Conservation (phyloP, 2,329 filamentous ascomycete genomes). For the Acrodontium crateriforme region DNA sequence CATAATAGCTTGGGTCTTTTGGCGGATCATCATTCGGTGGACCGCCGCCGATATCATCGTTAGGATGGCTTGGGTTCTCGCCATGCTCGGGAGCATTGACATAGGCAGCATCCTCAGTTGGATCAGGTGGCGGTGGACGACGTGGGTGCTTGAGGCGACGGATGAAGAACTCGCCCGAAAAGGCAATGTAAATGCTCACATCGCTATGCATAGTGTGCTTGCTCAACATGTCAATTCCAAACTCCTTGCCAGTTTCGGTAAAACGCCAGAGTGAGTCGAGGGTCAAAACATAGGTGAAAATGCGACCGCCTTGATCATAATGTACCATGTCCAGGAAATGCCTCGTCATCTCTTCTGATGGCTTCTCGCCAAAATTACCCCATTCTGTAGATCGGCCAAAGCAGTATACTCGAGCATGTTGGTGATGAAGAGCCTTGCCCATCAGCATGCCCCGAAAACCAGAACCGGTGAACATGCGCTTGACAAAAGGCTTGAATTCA, state of each 20-base stretch:
- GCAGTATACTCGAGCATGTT: constrained; percentile 81
- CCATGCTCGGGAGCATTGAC: constrained; percentile 27
- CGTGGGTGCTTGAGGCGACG: constrained; percentile 46
- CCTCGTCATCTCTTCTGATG: constrained; percentile 55
- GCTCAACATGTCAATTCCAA: constrained; percentile 80
- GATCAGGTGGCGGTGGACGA: constrained; percentile 27
- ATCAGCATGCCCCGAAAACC: constrained; percentile 68
- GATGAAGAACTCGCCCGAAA: constrained; percentile 85
- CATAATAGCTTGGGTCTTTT: constrained; percentile 50
- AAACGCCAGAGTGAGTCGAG: constrained; percentile 78
- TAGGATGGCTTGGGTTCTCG: constrained; percentile 36
- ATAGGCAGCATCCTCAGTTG: constrained; percentile 30
- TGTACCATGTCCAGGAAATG: constrained; percentile 79
- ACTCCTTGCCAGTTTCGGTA: constrained; percentile 91
- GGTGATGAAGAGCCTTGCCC: constrained; percentile 76
- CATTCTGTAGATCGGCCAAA: constrained; percentile 65
- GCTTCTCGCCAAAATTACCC: constrained; percentile 45
- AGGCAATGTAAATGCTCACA: constrained; percentile 81
- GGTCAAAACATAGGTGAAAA: constrained; percentile 86
- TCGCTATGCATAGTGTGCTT: constrained; percentile 98
- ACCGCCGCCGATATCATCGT: constrained; percentile 34
- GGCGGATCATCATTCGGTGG: constrained; percentile 30
- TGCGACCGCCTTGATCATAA: constrained; percentile 69
- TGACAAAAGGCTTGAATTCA: constrained; percentile 82
- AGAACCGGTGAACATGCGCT: constrained; percentile 68